Evolutionary conservation across 2,329 filamentous ascomycete genomes (phyloP).

Genomic region (Emericellopsis cladophorae): DNA sequence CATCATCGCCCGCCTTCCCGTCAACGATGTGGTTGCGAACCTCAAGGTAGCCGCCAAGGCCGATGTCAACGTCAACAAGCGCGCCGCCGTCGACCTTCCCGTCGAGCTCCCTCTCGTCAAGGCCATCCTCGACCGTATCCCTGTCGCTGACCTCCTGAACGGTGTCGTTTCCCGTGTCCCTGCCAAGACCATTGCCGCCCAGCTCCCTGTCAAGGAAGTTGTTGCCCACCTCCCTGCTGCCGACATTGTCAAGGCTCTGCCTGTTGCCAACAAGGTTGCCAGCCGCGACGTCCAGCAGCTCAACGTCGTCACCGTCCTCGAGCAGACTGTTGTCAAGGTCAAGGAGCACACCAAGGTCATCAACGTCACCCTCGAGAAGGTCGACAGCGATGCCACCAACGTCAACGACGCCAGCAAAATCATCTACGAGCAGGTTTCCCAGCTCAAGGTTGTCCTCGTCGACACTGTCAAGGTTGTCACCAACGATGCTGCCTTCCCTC

Average conservation of each 20-base stretch:
- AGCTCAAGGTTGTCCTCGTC: constrained; percentile 9
- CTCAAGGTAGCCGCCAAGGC: background rate
- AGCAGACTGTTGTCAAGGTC: background rate
- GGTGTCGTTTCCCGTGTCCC: constrained; percentile 2
- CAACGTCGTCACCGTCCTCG: background rate
- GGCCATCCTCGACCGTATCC: constrained; percentile 2
- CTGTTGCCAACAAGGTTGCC: background rate
- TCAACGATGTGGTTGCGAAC: background rate
- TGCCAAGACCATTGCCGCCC: constrained; percentile 1
- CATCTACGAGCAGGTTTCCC: constrained; percentile 6
- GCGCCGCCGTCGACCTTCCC: constrained; percentile 3
- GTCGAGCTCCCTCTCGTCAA: background rate
- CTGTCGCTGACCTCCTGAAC: constrained; percentile 2
- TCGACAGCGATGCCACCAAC: constrained; percentile 5
- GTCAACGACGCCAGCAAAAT: constrained; percentile 4
- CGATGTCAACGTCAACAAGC: constrained; percentile 1
- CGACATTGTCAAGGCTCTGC: constrained; percentile 1
- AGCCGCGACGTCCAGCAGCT: background rate
- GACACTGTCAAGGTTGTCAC: constrained; percentile 11
- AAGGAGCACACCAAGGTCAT: constrained; percentile 3
- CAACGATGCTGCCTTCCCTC: constrained; percentile 8
- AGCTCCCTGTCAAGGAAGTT: background rate
- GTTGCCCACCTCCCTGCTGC: constrained; percentile 1
- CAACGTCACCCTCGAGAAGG: constrained; percentile 7
- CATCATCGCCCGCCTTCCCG: background rate